Percentiles rank a stretch among this genome's conserved stretches.
These are phyloP conservation scores for Grosmannia penicillata DNA, from an alignment of 2,329 filamentous ascomycete genomes.

Conservation along the genomic window DNA sequence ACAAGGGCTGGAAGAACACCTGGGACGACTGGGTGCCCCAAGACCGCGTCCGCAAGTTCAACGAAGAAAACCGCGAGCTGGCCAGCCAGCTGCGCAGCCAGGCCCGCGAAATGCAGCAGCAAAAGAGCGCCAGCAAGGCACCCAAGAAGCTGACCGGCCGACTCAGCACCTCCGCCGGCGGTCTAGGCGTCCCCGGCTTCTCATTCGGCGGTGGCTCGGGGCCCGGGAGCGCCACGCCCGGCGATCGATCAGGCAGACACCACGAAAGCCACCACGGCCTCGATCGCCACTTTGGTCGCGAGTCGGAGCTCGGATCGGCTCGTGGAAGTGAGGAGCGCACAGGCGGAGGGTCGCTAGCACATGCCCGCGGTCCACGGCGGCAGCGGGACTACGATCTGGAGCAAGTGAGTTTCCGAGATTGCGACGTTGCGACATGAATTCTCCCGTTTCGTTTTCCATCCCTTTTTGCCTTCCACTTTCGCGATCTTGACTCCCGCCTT, in stretches of 20 bases:
- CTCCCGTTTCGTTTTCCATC: conserved; percentile 1
- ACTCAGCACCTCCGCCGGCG: too few species aligned
- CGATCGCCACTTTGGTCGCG: background rate
- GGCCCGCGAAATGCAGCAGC: conserved; percentile 44
- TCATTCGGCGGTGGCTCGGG: conserved; percentile 12
- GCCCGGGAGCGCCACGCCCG: conserved; percentile 6
- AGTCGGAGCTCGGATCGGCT: conserved; percentile 44
- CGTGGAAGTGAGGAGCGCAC: conserved; percentile 68
- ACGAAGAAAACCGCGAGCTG: conserved; percentile 86
- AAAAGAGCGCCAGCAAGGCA: conserved; percentile 24
- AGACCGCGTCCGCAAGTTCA: conserved; percentile 87
- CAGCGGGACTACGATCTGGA: conserved; percentile 72
- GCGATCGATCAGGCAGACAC: conserved; percentile 4
- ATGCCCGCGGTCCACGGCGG: conserved; percentile 55
- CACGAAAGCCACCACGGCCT: background rate
- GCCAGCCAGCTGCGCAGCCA: conserved; percentile 59
- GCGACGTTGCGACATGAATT: background rate
- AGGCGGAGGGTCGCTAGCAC: conserved; percentile 42
- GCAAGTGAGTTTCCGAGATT: conserved; percentile 42
- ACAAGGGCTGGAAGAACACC: conserved; percentile 99
- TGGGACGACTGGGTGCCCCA: conserved; percentile 98
- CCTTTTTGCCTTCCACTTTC: conserved; percentile 1
- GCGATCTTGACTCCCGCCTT: too few species aligned
- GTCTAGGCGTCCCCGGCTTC: background rate
- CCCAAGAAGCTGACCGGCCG: conserved; percentile 29